Evolutionary conservation across 257 asterid genomes (phyloP).

Genomic region (Asclepias syriaca): DNA sequence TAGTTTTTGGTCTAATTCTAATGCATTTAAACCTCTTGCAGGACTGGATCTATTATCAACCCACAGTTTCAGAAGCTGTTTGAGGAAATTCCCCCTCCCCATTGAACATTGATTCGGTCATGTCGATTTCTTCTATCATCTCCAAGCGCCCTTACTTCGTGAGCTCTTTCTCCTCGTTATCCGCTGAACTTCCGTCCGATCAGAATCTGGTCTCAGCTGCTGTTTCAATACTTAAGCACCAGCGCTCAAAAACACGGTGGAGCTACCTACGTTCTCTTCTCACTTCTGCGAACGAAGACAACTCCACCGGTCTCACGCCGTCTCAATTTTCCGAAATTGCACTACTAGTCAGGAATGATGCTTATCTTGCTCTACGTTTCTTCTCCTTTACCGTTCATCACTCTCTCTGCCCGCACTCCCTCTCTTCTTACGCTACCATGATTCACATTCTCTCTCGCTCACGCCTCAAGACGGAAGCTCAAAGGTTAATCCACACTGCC

Average conservation of each 20-base stretch:
- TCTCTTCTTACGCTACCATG: conserved; percentile 59
- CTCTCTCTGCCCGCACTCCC: conserved; percentile 66
- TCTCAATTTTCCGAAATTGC: conserved; percentile 54
- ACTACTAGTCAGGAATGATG: conserved; percentile 63
- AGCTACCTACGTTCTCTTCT: conserved; percentile 64
- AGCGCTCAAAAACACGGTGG: conserved; percentile 94
- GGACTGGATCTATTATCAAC: neutral
- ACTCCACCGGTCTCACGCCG: conserved; percentile 37
- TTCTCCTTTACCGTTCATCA: conserved; percentile 57
- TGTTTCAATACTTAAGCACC: conserved; percentile 77
- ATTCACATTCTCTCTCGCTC: conserved; percentile 72
- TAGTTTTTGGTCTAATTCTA: neutral
- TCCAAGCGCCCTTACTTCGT: conserved; percentile 11
- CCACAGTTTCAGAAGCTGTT: conserved; percentile 2
- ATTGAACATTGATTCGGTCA: conserved; percentile 7
- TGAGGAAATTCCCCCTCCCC: conserved; percentile 23
- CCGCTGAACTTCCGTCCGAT: conserved; percentile 24
- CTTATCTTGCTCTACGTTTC: conserved; percentile 60
- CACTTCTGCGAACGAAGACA: conserved; percentile 22
- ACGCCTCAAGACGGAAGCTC: conserved; percentile 53
- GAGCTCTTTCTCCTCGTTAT: conserved; percentile 29
- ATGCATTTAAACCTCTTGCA: neutral
- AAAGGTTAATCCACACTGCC: conserved; percentile 48
- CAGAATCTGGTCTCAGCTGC: conserved; percentile 49
- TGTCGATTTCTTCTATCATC: conserved; percentile 25